Conservation (phyloP, 2,329 filamentous ascomycete genomes). For the Ophiosphaerella herpotricha region DNA sequence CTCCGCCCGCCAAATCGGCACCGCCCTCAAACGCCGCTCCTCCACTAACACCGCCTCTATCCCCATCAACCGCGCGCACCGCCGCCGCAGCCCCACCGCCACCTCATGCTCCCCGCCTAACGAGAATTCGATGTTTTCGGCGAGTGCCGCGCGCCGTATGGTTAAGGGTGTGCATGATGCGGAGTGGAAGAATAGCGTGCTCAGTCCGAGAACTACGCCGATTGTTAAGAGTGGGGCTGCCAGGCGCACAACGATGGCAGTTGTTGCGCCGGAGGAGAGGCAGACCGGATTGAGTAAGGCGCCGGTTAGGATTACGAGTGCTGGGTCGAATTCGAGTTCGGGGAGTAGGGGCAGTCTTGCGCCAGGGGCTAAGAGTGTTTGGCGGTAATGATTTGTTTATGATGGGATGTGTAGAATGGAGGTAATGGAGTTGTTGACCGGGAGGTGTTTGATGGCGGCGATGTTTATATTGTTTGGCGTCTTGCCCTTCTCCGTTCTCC, state of each 20-base stretch:
- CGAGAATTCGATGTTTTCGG: slow-evolving; percentile 66
- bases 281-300: slow-evolving; percentile 35
- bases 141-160: slow-evolving; percentile 69
- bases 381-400: slow-evolving; percentile 28
- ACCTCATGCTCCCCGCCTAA: slow-evolving; percentile 58
- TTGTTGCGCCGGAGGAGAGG: slow-evolving; percentile 30
- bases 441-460: too few species aligned
- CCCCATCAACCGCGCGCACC: slow-evolving; percentile 50
- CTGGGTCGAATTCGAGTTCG: slow-evolving; percentile 21
- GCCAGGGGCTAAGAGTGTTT: slow-evolving; percentile 35
- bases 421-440: too few species aligned
- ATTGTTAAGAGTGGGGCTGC: slow-evolving; percentile 58
- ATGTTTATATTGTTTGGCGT: too few species aligned
- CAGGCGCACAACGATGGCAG: slow-evolving; percentile 44
- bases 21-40: slow-evolving; percentile 60
- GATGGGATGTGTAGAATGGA: too few species aligned
- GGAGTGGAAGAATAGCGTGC: slow-evolving; percentile 60
- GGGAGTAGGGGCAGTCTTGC: slow-evolving; percentile 38
- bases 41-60: slow-evolving; percentile 50
- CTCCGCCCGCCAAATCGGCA: slow-evolving; percentile 59
- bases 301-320: slow-evolving; percentile 40
- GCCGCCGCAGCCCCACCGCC: slow-evolving; percentile 61
- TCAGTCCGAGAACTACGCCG: slow-evolving; percentile 65
- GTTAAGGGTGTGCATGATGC: slow-evolving; percentile 64
- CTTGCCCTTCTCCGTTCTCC: too few species aligned